These are phyloP conservation scores for Drosera capensis DNA, from an alignment of 148 eudicot genomes.

Conservation along the genomic window DNA sequence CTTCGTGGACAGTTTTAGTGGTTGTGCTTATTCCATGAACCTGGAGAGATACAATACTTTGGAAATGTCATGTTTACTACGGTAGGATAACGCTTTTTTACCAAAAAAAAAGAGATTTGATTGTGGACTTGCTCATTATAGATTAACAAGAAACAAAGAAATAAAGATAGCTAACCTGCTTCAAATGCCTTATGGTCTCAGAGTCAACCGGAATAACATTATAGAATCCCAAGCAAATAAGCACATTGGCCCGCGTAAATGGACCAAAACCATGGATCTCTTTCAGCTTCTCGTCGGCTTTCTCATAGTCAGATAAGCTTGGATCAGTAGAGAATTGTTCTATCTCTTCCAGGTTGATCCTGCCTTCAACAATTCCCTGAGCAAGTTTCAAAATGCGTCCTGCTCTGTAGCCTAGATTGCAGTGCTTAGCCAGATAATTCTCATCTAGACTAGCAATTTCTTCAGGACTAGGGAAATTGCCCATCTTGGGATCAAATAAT, in stretches of 20 bases:
- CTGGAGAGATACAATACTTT: too few relatives aligned
- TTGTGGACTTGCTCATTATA: neutral
- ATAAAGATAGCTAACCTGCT: conserved; percentile 27
- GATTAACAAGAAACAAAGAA: neutral
- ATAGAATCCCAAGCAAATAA: conserved; percentile 80
- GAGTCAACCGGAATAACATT: conserved; percentile 68
- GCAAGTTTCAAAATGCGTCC: conserved; percentile 59
- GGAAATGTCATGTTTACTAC: too few relatives aligned
- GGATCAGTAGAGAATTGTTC: conserved; percentile 33
- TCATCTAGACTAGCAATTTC: conserved; percentile 52
- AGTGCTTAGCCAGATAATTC: conserved; percentile 42
- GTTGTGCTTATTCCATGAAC: conserved; percentile 44
- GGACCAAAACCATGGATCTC: conserved; percentile 68
- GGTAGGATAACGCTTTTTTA: too few relatives aligned
- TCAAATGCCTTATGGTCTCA: conserved; percentile 69
- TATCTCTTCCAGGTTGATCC: conserved; percentile 33
- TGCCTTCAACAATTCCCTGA: conserved; percentile 37
- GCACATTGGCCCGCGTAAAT: conserved; percentile 62
- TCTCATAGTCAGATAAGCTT: conserved; percentile 28
- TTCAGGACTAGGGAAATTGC: conserved; percentile 62
- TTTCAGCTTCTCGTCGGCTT: conserved; percentile 42
- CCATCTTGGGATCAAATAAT: conserved; percentile 11
- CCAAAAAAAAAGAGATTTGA: neutral
- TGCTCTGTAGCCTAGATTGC: conserved; percentile 76
- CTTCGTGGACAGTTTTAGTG: conserved; percentile 27